A percentile compares a stretch with the other conserved stretches of the same genome.
phyloP scores from a whole-genome alignment of 352 stramenopile species.

The Elongisporangium prolatum region DNA sequence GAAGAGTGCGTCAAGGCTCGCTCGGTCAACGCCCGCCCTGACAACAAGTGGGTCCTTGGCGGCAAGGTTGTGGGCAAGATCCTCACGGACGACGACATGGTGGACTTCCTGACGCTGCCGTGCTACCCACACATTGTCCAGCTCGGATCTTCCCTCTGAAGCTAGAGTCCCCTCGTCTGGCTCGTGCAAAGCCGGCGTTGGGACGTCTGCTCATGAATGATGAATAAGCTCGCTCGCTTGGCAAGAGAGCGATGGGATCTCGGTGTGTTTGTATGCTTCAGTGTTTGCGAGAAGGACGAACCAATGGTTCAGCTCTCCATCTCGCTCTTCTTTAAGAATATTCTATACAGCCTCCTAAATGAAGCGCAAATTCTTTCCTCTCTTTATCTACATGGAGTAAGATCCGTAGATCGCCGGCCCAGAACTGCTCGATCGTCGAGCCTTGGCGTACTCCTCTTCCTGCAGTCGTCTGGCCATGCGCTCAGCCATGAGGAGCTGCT shows the following conservation, averaged over 20 bases:
- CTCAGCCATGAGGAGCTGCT: slow-evolving; percentile 67
- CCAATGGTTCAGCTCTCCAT: not conserved
- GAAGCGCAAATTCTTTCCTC: not conserved
- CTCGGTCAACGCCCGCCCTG: slow-evolving; percentile 29
- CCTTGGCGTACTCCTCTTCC: slow-evolving; percentile 49
- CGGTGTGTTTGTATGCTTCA: not conserved
- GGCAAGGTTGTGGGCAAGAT: slow-evolving; percentile 65
- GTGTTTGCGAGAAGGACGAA: not conserved
- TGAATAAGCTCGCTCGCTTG: not conserved
- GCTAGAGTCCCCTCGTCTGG: slow-evolving; percentile 13
- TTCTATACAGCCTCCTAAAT: not conserved
- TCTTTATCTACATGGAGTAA: not conserved
- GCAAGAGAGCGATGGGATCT: slow-evolving; percentile 3
- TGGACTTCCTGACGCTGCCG: slow-evolving; percentile 77
- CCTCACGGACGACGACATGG: slow-evolving; percentile 70
- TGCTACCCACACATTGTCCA: slow-evolving; percentile 83
- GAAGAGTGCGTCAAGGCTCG: slow-evolving; percentile 58
- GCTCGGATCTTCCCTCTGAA: slow-evolving; percentile 66
- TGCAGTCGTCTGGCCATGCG: slow-evolving; percentile 52
- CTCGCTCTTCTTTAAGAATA: not conserved
- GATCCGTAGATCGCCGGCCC: not conserved
- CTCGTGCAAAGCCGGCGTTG: not conserved
- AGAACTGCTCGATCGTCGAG: not conserved
- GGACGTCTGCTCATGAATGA: slow-evolving; percentile 1
- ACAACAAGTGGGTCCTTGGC: slow-evolving; percentile 64